phyloP scores from a whole-genome alignment of 768 basidiomycete species.

The Boletus insuetus region DNA sequence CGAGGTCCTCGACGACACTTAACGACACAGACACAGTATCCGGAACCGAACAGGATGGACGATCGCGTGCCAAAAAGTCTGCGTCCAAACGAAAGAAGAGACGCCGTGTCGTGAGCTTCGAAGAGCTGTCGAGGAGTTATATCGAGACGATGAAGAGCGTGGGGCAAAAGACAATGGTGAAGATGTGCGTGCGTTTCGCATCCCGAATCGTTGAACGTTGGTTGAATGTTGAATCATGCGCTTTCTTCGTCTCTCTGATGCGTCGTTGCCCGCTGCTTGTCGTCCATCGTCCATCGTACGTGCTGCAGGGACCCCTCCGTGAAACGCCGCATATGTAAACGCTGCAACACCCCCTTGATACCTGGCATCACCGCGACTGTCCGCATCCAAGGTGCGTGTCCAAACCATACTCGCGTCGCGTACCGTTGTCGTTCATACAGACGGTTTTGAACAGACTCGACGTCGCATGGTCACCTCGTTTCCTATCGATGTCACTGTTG shows the following conservation, averaged over 20 bases:
- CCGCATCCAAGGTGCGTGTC: slow-evolving; percentile 57
- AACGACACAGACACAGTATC: not conserved
- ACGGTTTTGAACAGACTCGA: slow-evolving; percentile 33
- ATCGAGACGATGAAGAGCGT: slow-evolving; percentile 65
- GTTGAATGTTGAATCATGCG: not conserved
- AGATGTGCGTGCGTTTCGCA: slow-evolving; percentile 51
- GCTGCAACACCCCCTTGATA: slow-evolving; percentile 60
- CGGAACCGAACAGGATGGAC: not conserved
- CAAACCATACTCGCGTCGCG: not conserved
- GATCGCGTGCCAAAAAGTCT: not conserved
- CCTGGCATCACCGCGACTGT: slow-evolving; percentile 66
- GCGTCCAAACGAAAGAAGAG: slow-evolving; percentile 12
- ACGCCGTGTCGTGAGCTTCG: slow-evolving; percentile 31
- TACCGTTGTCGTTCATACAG: slow-evolving; percentile 16
- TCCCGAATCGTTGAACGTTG: not conserved
- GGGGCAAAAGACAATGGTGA: slow-evolving; percentile 72
- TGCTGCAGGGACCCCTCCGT: slow-evolving; percentile 68
- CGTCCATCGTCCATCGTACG: not conserved
- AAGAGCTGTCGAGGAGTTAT: slow-evolving; percentile 64
- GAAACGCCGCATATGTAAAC: slow-evolving; percentile 78
- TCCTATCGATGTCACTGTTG: slow-evolving; percentile 61
- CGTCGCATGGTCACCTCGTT: slow-evolving; percentile 52
- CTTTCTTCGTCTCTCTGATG: not conserved
- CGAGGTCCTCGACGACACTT: not conserved
- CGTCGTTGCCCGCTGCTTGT: not conserved